Evolutionary conservation across 768 basidiomycete species (phyloP).

Genomic region (Mycena rebaudengoi): DNA sequence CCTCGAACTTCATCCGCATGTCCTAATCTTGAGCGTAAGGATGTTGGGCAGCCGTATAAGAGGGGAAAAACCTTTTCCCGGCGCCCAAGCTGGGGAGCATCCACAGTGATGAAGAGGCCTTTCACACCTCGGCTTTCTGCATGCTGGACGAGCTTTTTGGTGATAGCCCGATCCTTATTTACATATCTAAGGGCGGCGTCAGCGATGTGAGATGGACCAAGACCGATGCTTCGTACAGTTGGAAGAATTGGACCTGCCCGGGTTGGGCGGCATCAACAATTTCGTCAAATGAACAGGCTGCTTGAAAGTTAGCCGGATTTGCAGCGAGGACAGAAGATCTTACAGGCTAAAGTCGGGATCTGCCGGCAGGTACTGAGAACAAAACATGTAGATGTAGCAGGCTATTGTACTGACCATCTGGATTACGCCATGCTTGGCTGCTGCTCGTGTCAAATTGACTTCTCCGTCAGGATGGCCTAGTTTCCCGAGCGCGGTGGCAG

Average conservation of each 20-base stretch:
- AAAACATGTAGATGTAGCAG: not conserved
- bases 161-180: conserved; percentile 88
- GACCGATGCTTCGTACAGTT: conserved; percentile 62
- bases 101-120: conserved; percentile 96
- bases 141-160: conserved; percentile 87
- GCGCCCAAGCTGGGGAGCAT: conserved; percentile 89
- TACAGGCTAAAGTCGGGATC: conserved; percentile 96
- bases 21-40: conserved; percentile 54
- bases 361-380: conserved; percentile 37
- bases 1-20: conserved; percentile 93
- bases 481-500: conserved; percentile 87
- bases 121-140: conserved; percentile 93
- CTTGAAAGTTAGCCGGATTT: no score
- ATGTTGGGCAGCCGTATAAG: not conserved
- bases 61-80: conserved; percentile 69
- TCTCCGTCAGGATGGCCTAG: conserved; percentile 86
- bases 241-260: conserved; percentile 87
- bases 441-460: conserved; percentile 77
- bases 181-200: conserved; percentile 68
- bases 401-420: conserved; percentile 55
- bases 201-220: not conserved
- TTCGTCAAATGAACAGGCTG: conserved; percentile 97
- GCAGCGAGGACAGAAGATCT: no score
- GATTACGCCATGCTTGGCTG: conserved; percentile 68
- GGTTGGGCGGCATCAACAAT: conserved; percentile 85